Conservation (phyloP, 208 protist species). For the Acanthamoeba healyi region DNA sequence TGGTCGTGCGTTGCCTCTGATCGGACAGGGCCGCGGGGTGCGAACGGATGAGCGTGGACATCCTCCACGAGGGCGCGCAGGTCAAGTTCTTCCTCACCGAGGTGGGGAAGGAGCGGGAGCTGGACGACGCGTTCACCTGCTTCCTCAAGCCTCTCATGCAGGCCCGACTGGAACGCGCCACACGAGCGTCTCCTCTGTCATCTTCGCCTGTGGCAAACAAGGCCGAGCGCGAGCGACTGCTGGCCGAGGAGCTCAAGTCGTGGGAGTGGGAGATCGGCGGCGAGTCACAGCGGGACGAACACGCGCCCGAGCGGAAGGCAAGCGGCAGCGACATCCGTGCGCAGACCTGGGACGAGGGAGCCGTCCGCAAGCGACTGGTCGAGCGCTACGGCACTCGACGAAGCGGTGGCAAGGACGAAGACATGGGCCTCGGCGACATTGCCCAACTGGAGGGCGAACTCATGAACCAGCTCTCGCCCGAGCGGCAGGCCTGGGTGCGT, state of each 20-base stretch:
- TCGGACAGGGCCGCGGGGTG: background rate
- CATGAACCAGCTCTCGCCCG: background rate
- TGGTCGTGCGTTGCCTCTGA: too few species aligned
- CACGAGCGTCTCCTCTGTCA: too few species aligned
- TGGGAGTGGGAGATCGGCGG: conserved; percentile 4
- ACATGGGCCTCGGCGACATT: background rate
- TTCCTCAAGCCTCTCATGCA: conserved; percentile 1
- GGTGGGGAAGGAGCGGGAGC: background rate
- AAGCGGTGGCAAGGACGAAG: background rate
- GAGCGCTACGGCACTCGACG: background rate
- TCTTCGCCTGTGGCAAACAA: background rate
- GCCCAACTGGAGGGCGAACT: background rate
- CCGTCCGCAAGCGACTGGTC: background rate
- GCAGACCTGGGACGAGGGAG: conserved; percentile 1
- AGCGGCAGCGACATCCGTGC: background rate
- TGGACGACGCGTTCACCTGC: background rate
- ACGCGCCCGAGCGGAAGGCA: background rate
- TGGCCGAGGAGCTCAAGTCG: conserved; percentile 26
- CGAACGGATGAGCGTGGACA: conserved; percentile 15
- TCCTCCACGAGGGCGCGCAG: conserved; percentile 9
- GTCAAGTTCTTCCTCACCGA: conserved; percentile 35
- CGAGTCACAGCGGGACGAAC: background rate
- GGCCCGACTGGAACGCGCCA: too few species aligned
- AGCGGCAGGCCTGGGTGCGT: background rate
- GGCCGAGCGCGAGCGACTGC: conserved; percentile 5